A percentile compares a stretch with the other conserved stretches of the same genome.
Conservation (phyloP, 2,329 filamentous ascomycete genomes). For the Ophiostoma sp. region DNA sequence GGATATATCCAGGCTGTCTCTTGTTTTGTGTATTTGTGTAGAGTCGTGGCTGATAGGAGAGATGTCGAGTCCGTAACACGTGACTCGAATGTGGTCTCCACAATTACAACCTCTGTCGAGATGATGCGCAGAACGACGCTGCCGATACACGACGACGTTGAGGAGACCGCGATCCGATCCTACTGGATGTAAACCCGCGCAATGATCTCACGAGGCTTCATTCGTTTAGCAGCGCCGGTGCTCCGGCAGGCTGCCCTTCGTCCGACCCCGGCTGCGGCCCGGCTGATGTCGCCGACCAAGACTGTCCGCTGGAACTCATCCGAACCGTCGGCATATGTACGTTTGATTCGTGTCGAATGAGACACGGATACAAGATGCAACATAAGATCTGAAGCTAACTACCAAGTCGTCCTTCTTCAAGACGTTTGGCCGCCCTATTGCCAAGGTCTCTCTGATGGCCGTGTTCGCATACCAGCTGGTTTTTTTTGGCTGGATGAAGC, state of each 20-base stretch:
- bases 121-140: not conserved
- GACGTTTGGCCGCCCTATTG: constrained; percentile 65
- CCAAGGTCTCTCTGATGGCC: constrained; percentile 68
- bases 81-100: not conserved
- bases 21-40: not conserved
- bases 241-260: constrained; percentile 17
- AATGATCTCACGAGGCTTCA: constrained; percentile 1
- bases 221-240: constrained; percentile 7
- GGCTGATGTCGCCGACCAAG: not conserved
- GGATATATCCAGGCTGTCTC: not conserved
- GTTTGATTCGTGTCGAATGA: not conserved
- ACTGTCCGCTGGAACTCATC: constrained; percentile 22
- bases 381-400: not conserved
- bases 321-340: constrained; percentile 24
- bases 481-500: constrained; percentile 69
- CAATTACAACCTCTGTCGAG: constrained; percentile 10
- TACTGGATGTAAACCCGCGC: not conserved
- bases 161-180: not conserved
- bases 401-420: constrained; percentile 56
- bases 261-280: constrained; percentile 11
- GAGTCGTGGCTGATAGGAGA: not conserved
- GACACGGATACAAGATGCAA: too few relatives aligned
- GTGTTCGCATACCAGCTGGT: constrained; percentile 73
- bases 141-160: not conserved
- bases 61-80: not conserved